Conservation (phyloP, 768 basidiomycete species). For the Boletus fagicola region DNA sequence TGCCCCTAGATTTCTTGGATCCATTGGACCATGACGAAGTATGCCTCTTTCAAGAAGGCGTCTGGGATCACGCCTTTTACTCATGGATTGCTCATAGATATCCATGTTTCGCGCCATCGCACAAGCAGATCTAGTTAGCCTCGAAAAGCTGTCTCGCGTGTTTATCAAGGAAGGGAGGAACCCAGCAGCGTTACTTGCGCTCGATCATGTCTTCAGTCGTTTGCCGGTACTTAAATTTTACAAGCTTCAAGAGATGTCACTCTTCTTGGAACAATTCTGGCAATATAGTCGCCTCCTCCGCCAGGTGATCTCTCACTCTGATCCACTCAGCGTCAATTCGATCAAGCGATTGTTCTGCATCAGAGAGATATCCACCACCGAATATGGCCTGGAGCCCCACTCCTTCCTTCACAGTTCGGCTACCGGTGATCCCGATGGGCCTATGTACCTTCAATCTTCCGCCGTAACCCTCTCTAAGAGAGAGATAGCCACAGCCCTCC, state of each 20-base stretch:
- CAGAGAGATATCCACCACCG: constrained; percentile 3
- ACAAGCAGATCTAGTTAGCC: too few species aligned
- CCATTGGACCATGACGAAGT: constrained; percentile 8
- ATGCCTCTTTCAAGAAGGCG: not conserved
- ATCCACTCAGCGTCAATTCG: constrained; percentile 1
- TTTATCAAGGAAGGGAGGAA: too few species aligned
- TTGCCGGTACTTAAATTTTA: constrained; percentile 27
- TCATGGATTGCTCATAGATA: constrained; percentile 8
- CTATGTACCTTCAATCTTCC: not conserved
- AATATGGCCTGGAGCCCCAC: constrained; percentile 1
- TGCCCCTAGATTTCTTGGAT: constrained; percentile 11
- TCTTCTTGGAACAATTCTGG: constrained; percentile 2
- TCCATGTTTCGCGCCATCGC: too few species aligned
- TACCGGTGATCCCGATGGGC: not conserved
- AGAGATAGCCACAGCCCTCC: constrained; percentile 26
- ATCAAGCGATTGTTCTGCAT: too few species aligned
- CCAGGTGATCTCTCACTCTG: not conserved
- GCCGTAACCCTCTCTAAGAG: constrained; percentile 19
- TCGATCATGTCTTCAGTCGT: too few species aligned
- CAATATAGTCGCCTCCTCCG: constrained; percentile 1
- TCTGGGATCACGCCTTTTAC: not conserved
- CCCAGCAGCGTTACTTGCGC: too few species aligned
- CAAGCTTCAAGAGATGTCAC: constrained; percentile 15
- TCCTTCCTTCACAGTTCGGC: constrained; percentile 7
- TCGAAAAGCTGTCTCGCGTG: too few species aligned